A percentile compares a stretch with the other conserved stretches of the same genome.
These are phyloP conservation scores for Jamesozyma piceae DNA, from an alignment of 805 yeast genomes.

Conservation along the genomic window DNA sequence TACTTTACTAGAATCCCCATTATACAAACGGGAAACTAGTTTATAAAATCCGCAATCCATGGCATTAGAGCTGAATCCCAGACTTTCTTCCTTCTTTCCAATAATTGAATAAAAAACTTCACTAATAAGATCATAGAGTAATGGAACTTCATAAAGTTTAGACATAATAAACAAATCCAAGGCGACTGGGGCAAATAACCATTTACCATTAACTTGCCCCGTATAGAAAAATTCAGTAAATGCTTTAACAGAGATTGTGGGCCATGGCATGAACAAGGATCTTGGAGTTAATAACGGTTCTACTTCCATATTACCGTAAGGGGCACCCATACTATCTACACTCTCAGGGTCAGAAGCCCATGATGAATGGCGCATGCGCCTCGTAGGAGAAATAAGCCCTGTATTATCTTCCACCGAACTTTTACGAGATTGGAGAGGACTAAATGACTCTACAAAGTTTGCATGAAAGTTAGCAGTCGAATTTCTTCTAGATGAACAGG, in stretches of 20 bases:
- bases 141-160: constrained; percentile 58
- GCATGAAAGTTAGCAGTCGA: constrained; percentile 11
- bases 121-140: constrained; percentile 57
- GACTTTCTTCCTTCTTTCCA: constrained; percentile 53
- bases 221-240: constrained; percentile 67
- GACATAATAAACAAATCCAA: constrained; percentile 55
- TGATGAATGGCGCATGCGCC: constrained; percentile 4
- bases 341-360: constrained; percentile 10
- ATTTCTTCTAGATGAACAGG: constrained; percentile 22
- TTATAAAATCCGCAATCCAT: constrained; percentile 17
- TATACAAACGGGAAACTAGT: constrained; percentile 13
- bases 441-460: constrained; percentile 9
- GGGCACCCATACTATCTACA: constrained; percentile 10
- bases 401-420: neutral
- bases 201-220: constrained; percentile 68
- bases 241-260: constrained; percentile 51
- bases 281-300: constrained; percentile 64
- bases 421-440: constrained; percentile 1
- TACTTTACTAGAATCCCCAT: constrained; percentile 19
- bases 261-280: constrained; percentile 57
- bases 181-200: constrained; percentile 63
- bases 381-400: constrained; percentile 1
- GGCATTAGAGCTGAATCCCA: constrained; percentile 3
- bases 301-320: constrained; percentile 25
- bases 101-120: constrained; percentile 63